Base-by-base conservation (phyloP, 768 basidiomycete genomes). In the Baorangia bicolor region DNA sequence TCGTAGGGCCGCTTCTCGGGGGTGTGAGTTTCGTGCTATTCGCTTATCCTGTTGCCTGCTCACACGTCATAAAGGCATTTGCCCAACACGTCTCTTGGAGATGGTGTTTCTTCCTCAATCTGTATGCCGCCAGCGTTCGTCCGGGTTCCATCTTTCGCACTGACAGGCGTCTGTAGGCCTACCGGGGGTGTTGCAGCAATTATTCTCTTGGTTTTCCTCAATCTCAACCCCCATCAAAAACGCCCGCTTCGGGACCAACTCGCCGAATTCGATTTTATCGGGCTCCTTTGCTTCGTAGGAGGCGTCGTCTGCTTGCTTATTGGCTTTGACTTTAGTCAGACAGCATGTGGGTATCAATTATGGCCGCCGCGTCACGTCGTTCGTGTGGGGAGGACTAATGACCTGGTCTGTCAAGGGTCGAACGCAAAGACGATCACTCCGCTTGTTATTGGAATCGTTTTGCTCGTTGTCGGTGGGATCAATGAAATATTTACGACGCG, bases 81-180 rank as follows among this genome's bases (percentile, higher is more conserved):
- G 82, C 89, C 0, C 83, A 91, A 64, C 85, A 88, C 64, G 84
- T 85, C 18, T 77, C 84, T 1, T 93, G 91, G 91, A 73, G 91
- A 73, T 92, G 91, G 91, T 88, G 87, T 66, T 90, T 90, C 71
- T 88, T 83, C 66, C 85, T 90, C 61, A 90, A 89, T 61, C 62
- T 90, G 87, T 86, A 65, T 53, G 82, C 58, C n/a, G 27, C 35
- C 12, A 9, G 20, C 0, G 35, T 5, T 30, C 6, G 2, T 31
- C 31, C 25, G 6, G 5, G 18, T 41, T 8, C 2, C 39, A 4
- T 38, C 4, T 8, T 31, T 53, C 2, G 48, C n/a, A 23, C 52
- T 62, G 27, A 56, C 25, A 16, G 18, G 34, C 18, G 7, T 9
- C 27, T n/a, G 10, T 46, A 90, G 89, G 38, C 90, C 90, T 2